phyloP scores from a whole-genome alignment of 306 rosid species.

The Ormosia emarginata region DNA sequence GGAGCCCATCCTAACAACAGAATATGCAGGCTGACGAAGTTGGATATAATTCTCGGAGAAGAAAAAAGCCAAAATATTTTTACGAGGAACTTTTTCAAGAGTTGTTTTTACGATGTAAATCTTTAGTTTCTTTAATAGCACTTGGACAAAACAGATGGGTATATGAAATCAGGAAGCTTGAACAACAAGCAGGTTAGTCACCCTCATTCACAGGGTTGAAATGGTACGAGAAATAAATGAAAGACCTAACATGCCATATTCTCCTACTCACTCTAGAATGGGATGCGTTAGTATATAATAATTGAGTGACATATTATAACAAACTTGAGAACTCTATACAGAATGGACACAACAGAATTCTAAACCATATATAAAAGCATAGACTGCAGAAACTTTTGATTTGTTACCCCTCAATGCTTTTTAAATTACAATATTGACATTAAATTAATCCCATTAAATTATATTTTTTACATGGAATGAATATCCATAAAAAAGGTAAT shows the following conservation, averaged over 20 bases:
- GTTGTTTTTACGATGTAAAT: not conserved
- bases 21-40: not conserved
- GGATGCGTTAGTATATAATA: not conserved
- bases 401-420: too few species aligned
- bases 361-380: too few species aligned
- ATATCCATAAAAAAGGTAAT: not conserved
- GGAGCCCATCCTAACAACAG: not conserved
- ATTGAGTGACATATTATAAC: not conserved
- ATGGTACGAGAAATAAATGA: not conserved
- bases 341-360: not conserved
- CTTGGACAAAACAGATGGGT: not conserved
- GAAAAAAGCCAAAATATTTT: too few species aligned
- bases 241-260: not conserved
- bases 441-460: too few species aligned
- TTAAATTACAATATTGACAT: too few species aligned
- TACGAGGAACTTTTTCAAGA: too few species aligned
- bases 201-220: too few species aligned
- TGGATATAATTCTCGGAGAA: too few species aligned
- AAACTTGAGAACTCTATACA: not conserved
- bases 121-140: not conserved
- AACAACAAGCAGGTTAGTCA: not conserved
- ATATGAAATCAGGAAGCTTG: not conserved
- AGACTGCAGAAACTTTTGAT: too few species aligned
- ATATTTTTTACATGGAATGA: too few species aligned
- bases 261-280: not conserved